Conservation (phyloP, 768 basidiomycete species). For the Daedaleopsis nitida region DNA sequence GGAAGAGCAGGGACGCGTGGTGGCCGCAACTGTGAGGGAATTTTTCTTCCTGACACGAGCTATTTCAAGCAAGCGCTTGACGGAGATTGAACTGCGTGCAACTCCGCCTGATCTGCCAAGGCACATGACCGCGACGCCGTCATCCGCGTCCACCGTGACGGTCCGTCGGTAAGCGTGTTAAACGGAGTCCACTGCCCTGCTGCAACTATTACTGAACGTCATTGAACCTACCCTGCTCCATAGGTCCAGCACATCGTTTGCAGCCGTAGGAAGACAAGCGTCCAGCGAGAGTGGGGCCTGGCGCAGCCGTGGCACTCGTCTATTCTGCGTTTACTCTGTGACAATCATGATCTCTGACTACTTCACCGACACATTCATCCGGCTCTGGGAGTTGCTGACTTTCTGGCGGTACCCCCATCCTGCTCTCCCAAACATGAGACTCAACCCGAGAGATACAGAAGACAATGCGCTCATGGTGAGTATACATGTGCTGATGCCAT, state of each 20-base stretch:
- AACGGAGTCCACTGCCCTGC: no score
- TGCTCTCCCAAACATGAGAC: constrained; percentile 60
- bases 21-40: constrained; percentile 43
- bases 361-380: constrained; percentile 7
- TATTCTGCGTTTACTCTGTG: background rate
- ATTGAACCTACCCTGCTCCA: no score
- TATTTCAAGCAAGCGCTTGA: constrained; percentile 15
- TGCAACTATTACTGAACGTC: no score
- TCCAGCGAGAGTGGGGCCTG: background rate
- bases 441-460: constrained; percentile 49
- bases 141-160: background rate
- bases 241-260: no score
- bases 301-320: background rate
- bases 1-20: constrained; percentile 48
- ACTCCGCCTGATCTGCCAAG: background rate
- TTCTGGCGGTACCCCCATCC: constrained; percentile 31
- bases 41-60: constrained; percentile 16
- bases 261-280: no score
- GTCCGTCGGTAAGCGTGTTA: no score
- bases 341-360: constrained; percentile 14
- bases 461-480: constrained; percentile 66
- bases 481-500: background rate
- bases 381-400: constrained; percentile 11
- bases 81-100: constrained; percentile 32
- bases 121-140: constrained; percentile 19